These are phyloP conservation scores for Aegilops sharonensis DNA, from an alignment of 176 grass and related monocot species.

Conservation along the genomic window DNA sequence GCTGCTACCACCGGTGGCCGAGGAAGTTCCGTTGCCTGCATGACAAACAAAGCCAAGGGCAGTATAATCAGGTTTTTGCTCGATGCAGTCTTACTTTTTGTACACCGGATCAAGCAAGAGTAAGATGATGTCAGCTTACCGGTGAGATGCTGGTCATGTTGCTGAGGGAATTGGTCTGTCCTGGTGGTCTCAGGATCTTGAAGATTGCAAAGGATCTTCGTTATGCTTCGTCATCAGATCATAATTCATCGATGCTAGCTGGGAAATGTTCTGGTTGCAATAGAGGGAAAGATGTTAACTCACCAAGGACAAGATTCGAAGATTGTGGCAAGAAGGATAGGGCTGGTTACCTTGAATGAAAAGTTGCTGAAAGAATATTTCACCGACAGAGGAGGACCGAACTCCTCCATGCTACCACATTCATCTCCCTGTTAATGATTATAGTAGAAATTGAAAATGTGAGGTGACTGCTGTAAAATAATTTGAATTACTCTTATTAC, in stretches of 20 bases:
- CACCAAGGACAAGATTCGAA: background rate
- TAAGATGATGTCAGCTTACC: background rate
- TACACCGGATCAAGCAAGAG: background rate
- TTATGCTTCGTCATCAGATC: slow-evolving; percentile 85
- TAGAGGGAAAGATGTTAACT: background rate
- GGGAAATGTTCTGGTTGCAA: slow-evolving; percentile 78
- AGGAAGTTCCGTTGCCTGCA: slow-evolving; percentile 9
- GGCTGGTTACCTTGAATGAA: slow-evolving; percentile 77
- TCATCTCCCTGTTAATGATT: slow-evolving; percentile 68
- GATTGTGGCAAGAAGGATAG: background rate
- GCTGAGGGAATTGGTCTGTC: background rate
- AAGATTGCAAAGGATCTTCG: slow-evolving; percentile 53
- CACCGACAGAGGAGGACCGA: slow-evolving; percentile 54
- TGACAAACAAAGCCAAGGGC: background rate
- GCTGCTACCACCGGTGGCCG: background rate
- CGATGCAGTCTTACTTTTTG: background rate
- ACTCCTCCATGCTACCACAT: slow-evolving; percentile 93
- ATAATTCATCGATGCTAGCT: slow-evolving; percentile 95
- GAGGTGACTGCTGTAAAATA: background rate
- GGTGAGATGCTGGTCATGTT: background rate
- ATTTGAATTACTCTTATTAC: background rate
- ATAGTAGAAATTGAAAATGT: background rate
- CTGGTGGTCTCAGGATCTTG: slow-evolving; percentile 49
- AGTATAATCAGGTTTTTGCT: background rate
- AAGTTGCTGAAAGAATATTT: slow-evolving; percentile 99